Evolutionary conservation across 2,329 filamentous ascomycete genomes (phyloP), one percentile per base, ranked within the genome.

Genomic region (Aspergillus versicolor): DNA sequence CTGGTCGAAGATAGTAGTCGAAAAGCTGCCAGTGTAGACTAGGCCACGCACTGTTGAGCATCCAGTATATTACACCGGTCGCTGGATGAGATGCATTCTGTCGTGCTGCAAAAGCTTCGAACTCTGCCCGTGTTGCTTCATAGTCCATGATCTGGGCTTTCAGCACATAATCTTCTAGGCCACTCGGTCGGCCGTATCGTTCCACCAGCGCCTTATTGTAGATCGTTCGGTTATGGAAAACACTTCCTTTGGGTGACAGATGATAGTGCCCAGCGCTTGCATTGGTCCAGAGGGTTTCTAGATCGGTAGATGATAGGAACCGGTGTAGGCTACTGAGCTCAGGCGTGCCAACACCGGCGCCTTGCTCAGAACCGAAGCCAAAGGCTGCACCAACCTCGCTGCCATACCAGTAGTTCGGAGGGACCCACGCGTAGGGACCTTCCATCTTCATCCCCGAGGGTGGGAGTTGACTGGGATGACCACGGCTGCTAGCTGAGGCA

Each of bases 11-110:
- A 60, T 87, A 87, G 67, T 84, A 84, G 62, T 88, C 85, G 65
- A 87, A 86, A 5, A 87, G 70, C 52, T 84, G 83, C 85, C 86
- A 88, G 65, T 88, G 85, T 27, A 88, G 71, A 54, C 79, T 82
- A 0, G 86, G 85, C 84, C 85, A 88, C 0, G 85, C 85, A 45
- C 81, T 81, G 61, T 86, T 87, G 52, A 88, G 68, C 85, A 88
- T 88, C 85, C 85, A 88, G 72, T 88, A 88, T 15, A 88, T 81
- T 0, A 83, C 48, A 0, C 85, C 85, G 0, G 84, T 87, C 0
- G 84, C 83, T 0, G 83, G 81, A 3, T 81, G 73, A 1, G 72
- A 67, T 1, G 75, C 75, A 58, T 67, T 81, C 78, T 84, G 85
- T 0, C 76, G 73, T 2, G 80, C 73, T 0, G 79, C 74, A 63